Base-by-base conservation (phyloP, 2,329 filamentous ascomycete species). In the Diaporthe citriasiana region DNA sequence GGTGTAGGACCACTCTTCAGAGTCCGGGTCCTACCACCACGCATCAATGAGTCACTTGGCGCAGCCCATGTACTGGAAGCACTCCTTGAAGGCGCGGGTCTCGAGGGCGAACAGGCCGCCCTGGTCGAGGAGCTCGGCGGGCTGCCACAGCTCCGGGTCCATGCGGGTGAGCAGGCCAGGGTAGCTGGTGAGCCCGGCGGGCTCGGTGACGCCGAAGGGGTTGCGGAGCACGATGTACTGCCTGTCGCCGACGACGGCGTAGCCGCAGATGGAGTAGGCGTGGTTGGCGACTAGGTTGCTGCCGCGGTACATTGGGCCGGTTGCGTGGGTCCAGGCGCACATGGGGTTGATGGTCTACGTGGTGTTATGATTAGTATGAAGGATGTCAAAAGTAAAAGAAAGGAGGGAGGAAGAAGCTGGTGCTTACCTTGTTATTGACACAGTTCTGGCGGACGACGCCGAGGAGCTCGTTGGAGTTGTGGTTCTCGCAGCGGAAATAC, bases 201-300 rank as follows among this genome's bases (percentile, higher is more conserved):
- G 82, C 81, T 86, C 84, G 17, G 83, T 84, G 53, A 85, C 81
- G 45, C 84, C 84, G 83, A 83, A 86, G 2, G 84, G 84, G 82
- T 86, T 85, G 76, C 84, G 82, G 25, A 85, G 77, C 71, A 85
- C 83, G 30, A 72, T 68, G 71, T 72, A 72, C 71, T 72, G 71
- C 35, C 71, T 42, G 59, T 72, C 71, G 17, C 71, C 71, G 40
- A 72, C 71, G 38, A 72, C 63, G 68, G 85, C 80, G 79, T 85
- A 85, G 30, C 82, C 84, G 59, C 80, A 82, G 17, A 86, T 80
- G 45, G 83, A 84, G 81, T 86, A 85, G 70, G 84, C 84, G 77
- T 85, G 84, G 81, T 85, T 86, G 73, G 83, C 84, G 8, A 85
- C 84, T 15, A 86, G 76, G 78, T 85, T 85, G 80, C 80, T 80